Conservation (phyloP, 352 stramenopile genomes). For the Globisporangium lucens region DNA sequence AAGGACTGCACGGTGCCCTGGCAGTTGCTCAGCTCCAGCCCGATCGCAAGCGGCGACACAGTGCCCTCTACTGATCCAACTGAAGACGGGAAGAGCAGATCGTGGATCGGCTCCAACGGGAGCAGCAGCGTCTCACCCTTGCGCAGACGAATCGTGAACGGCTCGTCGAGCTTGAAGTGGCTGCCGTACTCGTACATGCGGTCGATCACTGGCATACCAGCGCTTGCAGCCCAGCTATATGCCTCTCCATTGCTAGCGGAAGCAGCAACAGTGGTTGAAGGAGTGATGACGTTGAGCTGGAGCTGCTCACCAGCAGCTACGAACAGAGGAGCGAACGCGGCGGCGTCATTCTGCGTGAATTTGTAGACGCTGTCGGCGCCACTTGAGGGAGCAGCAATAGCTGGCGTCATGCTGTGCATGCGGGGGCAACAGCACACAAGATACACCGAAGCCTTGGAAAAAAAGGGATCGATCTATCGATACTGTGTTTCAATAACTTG, state of each 20-base stretch:
- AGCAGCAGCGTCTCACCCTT: constrained; percentile 27
- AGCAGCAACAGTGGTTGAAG: background rate
- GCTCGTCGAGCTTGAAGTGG: constrained; percentile 27
- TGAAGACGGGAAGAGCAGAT: constrained; percentile 16
- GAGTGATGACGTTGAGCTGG: background rate
- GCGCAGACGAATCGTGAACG: constrained; percentile 24
- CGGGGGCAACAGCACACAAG: background rate
- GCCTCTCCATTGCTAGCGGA: background rate
- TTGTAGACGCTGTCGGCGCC: background rate
- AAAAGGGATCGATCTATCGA: too few species aligned
- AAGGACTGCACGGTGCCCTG: constrained; percentile 24
- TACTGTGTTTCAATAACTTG: too few species aligned
- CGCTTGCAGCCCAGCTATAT: background rate
- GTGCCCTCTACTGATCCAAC: background rate
- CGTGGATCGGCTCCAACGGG: constrained; percentile 26
- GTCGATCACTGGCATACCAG: constrained; percentile 11
- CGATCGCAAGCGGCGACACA: constrained; percentile 17
- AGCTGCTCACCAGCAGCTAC: constrained; percentile 4
- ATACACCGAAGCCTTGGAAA: background rate
- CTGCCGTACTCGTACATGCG: constrained; percentile 22
- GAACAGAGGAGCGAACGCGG: constrained; percentile 1
- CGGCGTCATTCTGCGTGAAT: background rate
- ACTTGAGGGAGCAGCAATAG: background rate
- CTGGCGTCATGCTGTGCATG: background rate
- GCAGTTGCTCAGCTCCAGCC: constrained; percentile 33